These are phyloP conservation scores for Podaxis carcinomalis DNA, from an alignment of 768 basidiomycete genomes.

Conservation along the genomic window DNA sequence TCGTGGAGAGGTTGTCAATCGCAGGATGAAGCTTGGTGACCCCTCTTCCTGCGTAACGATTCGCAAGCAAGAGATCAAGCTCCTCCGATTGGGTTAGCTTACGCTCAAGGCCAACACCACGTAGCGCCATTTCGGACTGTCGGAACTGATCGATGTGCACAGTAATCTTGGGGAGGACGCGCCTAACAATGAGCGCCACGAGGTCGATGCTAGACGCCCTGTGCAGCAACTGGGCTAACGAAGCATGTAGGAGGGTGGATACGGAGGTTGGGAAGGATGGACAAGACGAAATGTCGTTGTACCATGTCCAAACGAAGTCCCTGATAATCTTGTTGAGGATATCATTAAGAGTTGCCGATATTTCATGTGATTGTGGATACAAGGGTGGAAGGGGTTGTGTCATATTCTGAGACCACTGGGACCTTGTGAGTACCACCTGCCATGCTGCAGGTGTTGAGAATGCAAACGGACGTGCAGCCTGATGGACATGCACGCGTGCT, in stretches of 20 bases:
- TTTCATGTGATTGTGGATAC: conserved; percentile 55
- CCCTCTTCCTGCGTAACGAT: conserved; percentile 68
- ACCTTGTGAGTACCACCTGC: conserved; percentile 85
- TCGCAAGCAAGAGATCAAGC: conserved; percentile 81
- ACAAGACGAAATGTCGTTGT: conserved; percentile 78
- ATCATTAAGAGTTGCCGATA: conserved; percentile 73
- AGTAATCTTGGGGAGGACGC: conserved; percentile 85
- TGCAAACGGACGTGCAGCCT: conserved; percentile 67
- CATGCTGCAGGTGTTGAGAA: conserved; percentile 95
- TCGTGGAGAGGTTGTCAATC: conserved; percentile 82
- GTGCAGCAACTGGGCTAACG: conserved; percentile 52
- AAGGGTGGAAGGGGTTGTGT: conserved; percentile 67
- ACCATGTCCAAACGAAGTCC: conserved; percentile 91
- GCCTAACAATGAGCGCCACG: conserved; percentile 72
- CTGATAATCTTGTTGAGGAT: conserved; percentile 77
- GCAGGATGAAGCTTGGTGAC: conserved; percentile 74
- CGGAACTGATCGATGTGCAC: conserved; percentile 87
- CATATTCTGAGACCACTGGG: conserved; percentile 81
- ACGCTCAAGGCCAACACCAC: conserved; percentile 78
- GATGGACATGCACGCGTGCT: conserved; percentile 34
- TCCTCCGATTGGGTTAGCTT: conserved; percentile 87
- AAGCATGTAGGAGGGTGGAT: conserved; percentile 66
- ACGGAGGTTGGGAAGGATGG: conserved; percentile 87
- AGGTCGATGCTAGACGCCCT: conserved; percentile 63
- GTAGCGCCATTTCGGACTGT: conserved; percentile 81